Base-by-base conservation (phyloP, 2,329 filamentous ascomycete genomes). In the Neofusicoccum kwambonambiense region DNA sequence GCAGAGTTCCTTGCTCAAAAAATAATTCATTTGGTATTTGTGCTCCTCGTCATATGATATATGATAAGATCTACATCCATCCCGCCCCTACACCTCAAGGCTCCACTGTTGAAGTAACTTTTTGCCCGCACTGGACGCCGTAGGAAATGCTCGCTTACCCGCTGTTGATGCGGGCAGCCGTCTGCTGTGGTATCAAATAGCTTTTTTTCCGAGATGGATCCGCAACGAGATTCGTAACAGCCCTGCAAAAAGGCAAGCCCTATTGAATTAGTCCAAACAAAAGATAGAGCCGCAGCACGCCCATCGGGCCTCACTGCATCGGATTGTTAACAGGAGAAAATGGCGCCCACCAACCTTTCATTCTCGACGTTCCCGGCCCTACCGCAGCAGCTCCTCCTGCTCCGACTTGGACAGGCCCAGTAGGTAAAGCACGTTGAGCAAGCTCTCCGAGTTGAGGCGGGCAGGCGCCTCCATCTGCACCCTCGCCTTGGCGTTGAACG, bases 401-500 rank as follows among this genome's bases (percentile, higher is more conserved):
- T 93, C 90, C 68, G 89, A 85, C 45, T 81, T 81, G 0, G 86
- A 88, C 66, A 92, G 87, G 0, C 91, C 91, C 72, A 94, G 87
- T 19, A 95, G 76, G 72, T 91, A 89, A 58, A 93, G 78, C 68
- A 95, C 77, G 74, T 94, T 90, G 70, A 89, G 75, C 74, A 95
- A 77, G 68, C 83, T 90, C 67, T 86, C 63, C 4, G 44, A 61
- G 54, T 95, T 95, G 67, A 95, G 76, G 47, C 90, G 83, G 13
- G 88, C 87, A 34, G 88, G 87, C 2, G 91, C 91, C 75, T 90
- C 87, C 81, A 89, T 86, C 79, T 95, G 92, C 64, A 95, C 91
- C 65, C 87, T 83, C 1, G 91, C 90, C 81, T 95, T 95, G 9
- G 91, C 92, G 73, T 93, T 91, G 84, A 92, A 93, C 1, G 91